These are phyloP conservation scores for Lignosus rhinocerotis DNA, from an alignment of 1,284 basidiomycete genomes.

Conservation along the genomic window DNA sequence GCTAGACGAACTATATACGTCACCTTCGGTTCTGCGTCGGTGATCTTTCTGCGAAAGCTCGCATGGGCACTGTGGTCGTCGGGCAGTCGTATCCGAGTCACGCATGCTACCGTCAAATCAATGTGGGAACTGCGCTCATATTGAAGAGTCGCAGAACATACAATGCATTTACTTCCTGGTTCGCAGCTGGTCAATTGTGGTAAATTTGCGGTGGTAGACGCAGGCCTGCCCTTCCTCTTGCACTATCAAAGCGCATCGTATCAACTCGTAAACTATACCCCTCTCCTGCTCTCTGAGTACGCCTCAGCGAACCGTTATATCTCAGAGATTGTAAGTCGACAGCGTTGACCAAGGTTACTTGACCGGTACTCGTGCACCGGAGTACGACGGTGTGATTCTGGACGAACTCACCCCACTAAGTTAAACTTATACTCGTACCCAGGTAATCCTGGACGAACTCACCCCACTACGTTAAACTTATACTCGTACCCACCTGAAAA, in stretches of 20 bases:
- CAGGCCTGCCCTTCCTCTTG: neutral
- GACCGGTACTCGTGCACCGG: conserved; percentile 40
- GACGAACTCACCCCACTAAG: neutral
- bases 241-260: neutral
- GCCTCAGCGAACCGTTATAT: conserved; percentile 38
- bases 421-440: neutral
- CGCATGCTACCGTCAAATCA: neutral
- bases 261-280: conserved; percentile 9
- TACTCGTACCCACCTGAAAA: neutral
- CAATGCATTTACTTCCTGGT: too few relatives aligned
- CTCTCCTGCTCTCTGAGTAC: conserved; percentile 30
- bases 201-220: too few relatives aligned
- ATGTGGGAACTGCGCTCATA: neutral
- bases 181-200: too few relatives aligned
- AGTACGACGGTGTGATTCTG: conserved; percentile 30
- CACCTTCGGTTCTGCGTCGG: neutral
- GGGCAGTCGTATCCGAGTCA: neutral
- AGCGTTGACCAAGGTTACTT: conserved; percentile 40
- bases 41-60: conserved; percentile 2
- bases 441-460: neutral
- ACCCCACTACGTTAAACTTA: too few relatives aligned
- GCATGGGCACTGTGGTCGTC: neutral
- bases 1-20: neutral
- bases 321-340: conserved; percentile 39
- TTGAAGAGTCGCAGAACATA: neutral